Evolutionary conservation across 495 filamentous ascomycete genomes (phyloP).

Genomic region (Articulospora tetracladia): DNA sequence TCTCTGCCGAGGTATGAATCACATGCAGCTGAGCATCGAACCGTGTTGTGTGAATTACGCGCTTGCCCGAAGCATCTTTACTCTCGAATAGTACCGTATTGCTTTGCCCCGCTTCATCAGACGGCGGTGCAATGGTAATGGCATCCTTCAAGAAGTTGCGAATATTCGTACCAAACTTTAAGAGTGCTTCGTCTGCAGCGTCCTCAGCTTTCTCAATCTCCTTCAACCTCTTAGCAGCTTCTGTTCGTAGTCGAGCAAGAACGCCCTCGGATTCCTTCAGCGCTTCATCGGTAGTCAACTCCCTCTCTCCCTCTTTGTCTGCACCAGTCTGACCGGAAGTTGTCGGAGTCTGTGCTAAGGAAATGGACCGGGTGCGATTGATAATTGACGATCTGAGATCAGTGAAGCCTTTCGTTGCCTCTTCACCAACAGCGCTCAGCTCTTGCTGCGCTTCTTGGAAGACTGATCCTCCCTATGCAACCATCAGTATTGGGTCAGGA

Average conservation of each 20-base stretch:
- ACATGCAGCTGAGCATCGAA: constrained; percentile 96
- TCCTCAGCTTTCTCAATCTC: constrained; percentile 94
- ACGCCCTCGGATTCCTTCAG: constrained; percentile 68
- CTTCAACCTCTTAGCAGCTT: constrained; percentile 80
- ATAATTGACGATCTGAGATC: constrained; percentile 65
- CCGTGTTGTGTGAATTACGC: constrained; percentile 87
- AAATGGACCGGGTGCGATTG: constrained; percentile 68
- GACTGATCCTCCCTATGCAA: constrained; percentile 69
- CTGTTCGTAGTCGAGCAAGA: constrained; percentile 75
- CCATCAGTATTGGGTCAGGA: background rate
- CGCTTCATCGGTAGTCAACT: constrained; percentile 45
- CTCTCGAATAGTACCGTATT: constrained; percentile 77
- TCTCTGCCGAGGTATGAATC: constrained; percentile 80
- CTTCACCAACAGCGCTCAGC: constrained; percentile 68
- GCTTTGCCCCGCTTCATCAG: constrained; percentile 24
- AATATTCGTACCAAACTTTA: constrained; percentile 90
- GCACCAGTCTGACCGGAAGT: constrained; percentile 16
- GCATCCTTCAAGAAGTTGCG: constrained; percentile 89
- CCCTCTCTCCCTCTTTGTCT: constrained; percentile 35
- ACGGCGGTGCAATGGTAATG: constrained; percentile 75
- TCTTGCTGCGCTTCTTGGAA: constrained; percentile 82
- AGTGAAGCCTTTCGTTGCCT: constrained; percentile 80
- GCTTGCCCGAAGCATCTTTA: constrained; percentile 82
- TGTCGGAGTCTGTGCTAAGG: constrained; percentile 41
- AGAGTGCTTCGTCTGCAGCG: constrained; percentile 92